Conservation (phyloP, 176 grass and related monocot genomes). For the Saccharum officinarum region DNA sequence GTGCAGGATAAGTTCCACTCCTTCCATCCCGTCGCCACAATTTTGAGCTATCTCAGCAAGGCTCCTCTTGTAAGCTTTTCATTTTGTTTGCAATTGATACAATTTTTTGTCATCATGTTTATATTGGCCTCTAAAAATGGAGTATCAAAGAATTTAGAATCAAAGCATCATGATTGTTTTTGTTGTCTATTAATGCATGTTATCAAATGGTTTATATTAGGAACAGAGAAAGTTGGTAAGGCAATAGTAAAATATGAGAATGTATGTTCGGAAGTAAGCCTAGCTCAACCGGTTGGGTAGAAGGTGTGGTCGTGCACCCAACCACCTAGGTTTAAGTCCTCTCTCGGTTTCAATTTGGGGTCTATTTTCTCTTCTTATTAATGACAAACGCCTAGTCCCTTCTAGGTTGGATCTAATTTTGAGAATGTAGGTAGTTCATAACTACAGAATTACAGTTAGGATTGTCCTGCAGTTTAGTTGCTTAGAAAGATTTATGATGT, state of each 20-base stretch:
- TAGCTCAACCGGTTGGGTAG: not conserved
- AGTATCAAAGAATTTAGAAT: not conserved
- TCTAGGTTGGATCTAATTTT: too few relatives aligned
- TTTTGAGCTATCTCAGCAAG: slow-evolving; percentile 88
- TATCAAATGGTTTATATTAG: not conserved
- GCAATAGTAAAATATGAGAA: not conserved
- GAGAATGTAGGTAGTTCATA: too few relatives aligned
- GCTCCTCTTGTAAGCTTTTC: slow-evolving; percentile 71
- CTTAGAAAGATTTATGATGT: not conserved
- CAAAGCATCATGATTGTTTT: not conserved
- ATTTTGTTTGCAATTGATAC: not conserved
- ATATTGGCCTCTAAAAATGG: not conserved
- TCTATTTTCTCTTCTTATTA: not conserved
- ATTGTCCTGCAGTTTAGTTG: not conserved
- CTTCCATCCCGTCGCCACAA: slow-evolving; percentile 80
- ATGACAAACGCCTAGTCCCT: too few relatives aligned
- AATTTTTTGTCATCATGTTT: not conserved
- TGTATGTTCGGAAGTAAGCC: not conserved
- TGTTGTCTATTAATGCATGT: not conserved
- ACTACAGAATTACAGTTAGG: too few relatives aligned
- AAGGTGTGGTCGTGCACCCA: not conserved
- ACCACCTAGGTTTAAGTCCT: not conserved
- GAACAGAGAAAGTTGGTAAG: not conserved
- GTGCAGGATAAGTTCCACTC: slow-evolving; percentile 81
- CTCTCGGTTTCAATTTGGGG: not conserved